Base-by-base conservation (phyloP, 805 yeast genomes). In the Barnettozyma pratensis region DNA sequence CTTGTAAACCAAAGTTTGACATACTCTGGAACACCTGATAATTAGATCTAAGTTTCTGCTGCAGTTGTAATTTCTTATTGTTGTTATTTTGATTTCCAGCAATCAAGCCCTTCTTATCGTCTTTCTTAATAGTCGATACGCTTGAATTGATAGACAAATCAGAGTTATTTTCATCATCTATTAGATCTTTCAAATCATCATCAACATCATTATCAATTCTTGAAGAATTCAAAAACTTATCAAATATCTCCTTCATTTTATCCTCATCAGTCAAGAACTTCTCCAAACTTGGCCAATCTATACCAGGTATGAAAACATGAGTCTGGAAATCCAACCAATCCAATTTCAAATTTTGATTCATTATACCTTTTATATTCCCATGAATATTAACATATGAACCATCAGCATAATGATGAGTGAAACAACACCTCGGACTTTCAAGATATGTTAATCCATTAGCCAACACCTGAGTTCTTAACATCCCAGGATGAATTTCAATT, bases 271-370 rank as follows among this genome's bases (percentile, higher is more conserved):
- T 46, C n/a, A 75, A 52, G 29, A 73, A 53, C 37, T 63, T 68
- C 46, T 77, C 81, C 37, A 77, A 53, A 0, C 77, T 64, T 6
- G 67, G 68, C 76, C 76, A 69, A 59, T 70, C 69, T 51, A 77
- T 54, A 52, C 71, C 71, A 48, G 83, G 74, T 46, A 71, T 60
- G 63, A 74, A 66, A 55, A 73, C 70, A 47, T 71, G 72, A 5
- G 76, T 64, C 28, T 75, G 76, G 52, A 84, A 68, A 58, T 87
- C 95, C 39, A 85, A 62, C 80, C 86, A 85, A 54, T 87, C 95
- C 30, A 89, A 76, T 53, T 78, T 75, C 51, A 87, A 68, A 45
- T 74, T 76, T 32, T 83, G 70, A 59, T 80, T 83, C 67, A 88
- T 76, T 6, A 80, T 70, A 8, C 86, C 78, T 53, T 80, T 80